Percentiles rank a stretch among this genome's conserved stretches.
Evolutionary conservation across 2,329 filamentous ascomycete genomes (phyloP).

Genomic region (Verticillium isaacii): DNA sequence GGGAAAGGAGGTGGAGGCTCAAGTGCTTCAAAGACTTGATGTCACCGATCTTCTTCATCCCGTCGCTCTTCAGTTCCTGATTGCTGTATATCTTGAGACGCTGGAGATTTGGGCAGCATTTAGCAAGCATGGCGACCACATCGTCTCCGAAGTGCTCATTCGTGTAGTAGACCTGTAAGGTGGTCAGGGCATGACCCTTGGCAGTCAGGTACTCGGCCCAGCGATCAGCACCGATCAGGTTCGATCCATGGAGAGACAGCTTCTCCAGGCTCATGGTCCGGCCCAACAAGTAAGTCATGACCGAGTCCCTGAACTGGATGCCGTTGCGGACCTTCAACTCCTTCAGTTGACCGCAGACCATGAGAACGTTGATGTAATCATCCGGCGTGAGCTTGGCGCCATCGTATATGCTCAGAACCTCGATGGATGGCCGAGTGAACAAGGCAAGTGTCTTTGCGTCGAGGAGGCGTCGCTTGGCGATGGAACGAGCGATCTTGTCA

Average conservation of each 20-base stretch:
- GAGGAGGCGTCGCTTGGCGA: constrained; percentile 56
- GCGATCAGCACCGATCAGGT: constrained; percentile 70
- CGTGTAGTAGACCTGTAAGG: constrained; percentile 75
- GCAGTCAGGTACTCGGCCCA: constrained; percentile 68
- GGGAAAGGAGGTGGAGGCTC: constrained; percentile 61
- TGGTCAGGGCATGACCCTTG: constrained; percentile 61
- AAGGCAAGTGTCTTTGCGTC: constrained; percentile 49
- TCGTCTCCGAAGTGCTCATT: constrained; percentile 77
- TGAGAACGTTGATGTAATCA: constrained; percentile 78
- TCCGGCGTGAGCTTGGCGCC: constrained; percentile 62
- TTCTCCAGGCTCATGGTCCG: constrained; percentile 65
- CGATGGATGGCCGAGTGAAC: constrained; percentile 48
- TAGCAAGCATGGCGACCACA: constrained; percentile 56
- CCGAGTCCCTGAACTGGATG: constrained; percentile 85
- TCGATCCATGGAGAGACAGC: constrained; percentile 78
- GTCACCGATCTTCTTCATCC: constrained; percentile 59
- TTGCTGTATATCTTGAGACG: constrained; percentile 81
- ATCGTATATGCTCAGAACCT: constrained; percentile 53
- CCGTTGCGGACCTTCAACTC: constrained; percentile 74
- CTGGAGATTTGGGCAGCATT: constrained; percentile 61
- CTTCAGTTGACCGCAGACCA: constrained; percentile 64
- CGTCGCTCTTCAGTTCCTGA: constrained; percentile 63
- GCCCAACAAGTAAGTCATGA: constrained; percentile 74
- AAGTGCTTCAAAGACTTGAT: constrained; percentile 67
- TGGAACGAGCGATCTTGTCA: constrained; percentile 54